These are phyloP conservation scores for Aspergillus ruber DNA, from an alignment of 2,329 filamentous ascomycete species.

Conservation along the genomic window DNA sequence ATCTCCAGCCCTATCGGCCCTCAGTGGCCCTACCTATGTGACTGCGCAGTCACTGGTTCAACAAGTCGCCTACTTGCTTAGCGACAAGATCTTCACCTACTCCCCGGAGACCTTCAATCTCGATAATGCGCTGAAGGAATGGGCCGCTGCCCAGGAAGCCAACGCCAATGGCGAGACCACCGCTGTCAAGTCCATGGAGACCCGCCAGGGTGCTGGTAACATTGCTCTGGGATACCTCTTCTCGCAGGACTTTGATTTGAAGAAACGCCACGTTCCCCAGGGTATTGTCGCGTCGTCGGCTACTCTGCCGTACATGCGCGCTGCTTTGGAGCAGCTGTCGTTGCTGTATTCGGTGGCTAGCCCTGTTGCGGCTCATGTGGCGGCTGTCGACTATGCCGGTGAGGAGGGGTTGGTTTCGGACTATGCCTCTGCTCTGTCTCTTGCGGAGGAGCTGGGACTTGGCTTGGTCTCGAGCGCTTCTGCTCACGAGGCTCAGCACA, in stretches of 20 bases:
- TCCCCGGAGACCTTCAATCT: conserved; percentile 90
- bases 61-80: conserved; percentile 90
- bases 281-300: conserved; percentile 80
- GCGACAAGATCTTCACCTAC: conserved; percentile 96
- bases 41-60: conserved; percentile 91
- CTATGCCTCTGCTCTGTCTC: conserved; percentile 71
- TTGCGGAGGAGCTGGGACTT: conserved; percentile 85
- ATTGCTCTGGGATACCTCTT: conserved; percentile 96
- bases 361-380: conserved; percentile 86
- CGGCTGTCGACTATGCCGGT: conserved; percentile 76
- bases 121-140: conserved; percentile 72
- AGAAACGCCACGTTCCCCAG: conserved; percentile 87
- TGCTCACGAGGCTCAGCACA: conserved; percentile 89
- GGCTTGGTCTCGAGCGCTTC: conserved; percentile 80
- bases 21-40: conserved; percentile 83
- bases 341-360: conserved; percentile 87
- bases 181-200: conserved; percentile 73
- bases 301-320: conserved; percentile 70
- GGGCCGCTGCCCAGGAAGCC: conserved; percentile 61
- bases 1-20: conserved; percentile 47
- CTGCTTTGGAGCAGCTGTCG: conserved; percentile 84
- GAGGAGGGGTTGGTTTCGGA: conserved; percentile 73
- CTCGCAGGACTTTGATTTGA: conserved; percentile 89
- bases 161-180: conserved; percentile 82
- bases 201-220: conserved; percentile 78